Base-by-base conservation (phyloP, 345 rosid species). In the Geranium brycei region DNA sequence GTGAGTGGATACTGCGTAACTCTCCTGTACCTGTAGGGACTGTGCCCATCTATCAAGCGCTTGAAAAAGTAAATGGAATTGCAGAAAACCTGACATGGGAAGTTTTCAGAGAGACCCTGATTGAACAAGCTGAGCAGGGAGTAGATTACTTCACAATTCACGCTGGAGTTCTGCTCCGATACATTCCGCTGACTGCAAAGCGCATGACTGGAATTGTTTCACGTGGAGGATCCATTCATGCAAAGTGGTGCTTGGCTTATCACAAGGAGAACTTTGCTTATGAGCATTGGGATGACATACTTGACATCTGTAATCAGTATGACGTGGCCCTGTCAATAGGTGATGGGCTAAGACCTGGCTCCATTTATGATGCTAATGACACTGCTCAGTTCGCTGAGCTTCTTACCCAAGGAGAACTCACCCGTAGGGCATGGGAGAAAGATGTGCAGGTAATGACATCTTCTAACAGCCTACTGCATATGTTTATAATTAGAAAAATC, bases 361-460 rank as follows among this genome's bases (percentile, higher is more conserved):
- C 99, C 1, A 88, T 95, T 31, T 91, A 91, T 81, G 99, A 95
- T 81, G 99, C 99, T 67, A 95, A 95, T 23, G 99, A 95, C 74
- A 77, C 95, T 76, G 96, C 97, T 63, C 97, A 95, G 78, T 91
- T 95, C 69, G 97, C 97, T 1, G 99, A 95, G 87, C 96, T 95
- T 65, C 81, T 95, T 59, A 95, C 97, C 67, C 99, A 91, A 78
- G 99, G 99, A 64, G 99, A 95, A 64, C 79, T 95, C 19, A 95
- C 97, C 61, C 95, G 93, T 66, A 82, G 97, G 74, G 99, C 97
- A 31, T 95, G 96, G 97, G 87, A 88, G 60, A 91, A 91, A 77
- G 96, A 95, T 76, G 97, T 91, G 23, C 97, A 91, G 95, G 99
- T 93, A 79, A 66, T 61, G 30, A 35, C 11, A 69, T 60, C 19